These are phyloP conservation scores for Dictyostelium intermedium DNA, from an alignment of 78 protist genomes.

Conservation along the genomic window DNA sequence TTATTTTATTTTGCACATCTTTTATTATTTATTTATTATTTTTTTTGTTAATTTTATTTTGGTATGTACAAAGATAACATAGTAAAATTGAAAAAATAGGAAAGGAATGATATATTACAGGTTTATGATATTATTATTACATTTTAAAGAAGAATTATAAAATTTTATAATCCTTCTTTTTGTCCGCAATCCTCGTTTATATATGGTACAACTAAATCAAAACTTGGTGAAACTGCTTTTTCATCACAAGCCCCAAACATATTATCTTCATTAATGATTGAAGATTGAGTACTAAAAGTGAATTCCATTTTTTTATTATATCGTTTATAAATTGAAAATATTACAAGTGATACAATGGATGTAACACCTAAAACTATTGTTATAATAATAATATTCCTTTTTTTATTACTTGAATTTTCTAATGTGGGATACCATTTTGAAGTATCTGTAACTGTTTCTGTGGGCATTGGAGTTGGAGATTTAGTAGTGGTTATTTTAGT, in stretches of 20 bases:
- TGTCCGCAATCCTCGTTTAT: neutral
- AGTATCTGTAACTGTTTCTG: neutral
- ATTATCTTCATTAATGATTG: neutral
- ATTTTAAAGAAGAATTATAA: too few species aligned
- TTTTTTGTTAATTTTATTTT: too few species aligned
- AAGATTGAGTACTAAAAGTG: neutral
- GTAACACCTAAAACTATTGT: neutral
- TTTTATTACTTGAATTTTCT: neutral
- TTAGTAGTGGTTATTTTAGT: neutral
- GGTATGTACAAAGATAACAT: too few species aligned
- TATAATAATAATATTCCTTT: neutral
- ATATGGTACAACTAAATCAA: neutral
- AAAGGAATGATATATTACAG: too few species aligned
- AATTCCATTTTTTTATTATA: neutral
- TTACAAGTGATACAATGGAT: neutral
- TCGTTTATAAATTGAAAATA: neutral
- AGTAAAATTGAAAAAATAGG: too few species aligned
- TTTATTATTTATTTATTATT: too few species aligned
- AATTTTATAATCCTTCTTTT: neutral
- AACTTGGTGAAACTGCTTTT: neutral
- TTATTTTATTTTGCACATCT: too few species aligned
- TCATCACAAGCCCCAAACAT: neutral
- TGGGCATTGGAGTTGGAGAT: neutral
- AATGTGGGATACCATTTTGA: neutral
- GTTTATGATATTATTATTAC: too few species aligned